These are phyloP conservation scores for Mortierella sp. DNA, from an alignment of 371 early-diverging fungal genomes.

Conservation along the genomic window DNA sequence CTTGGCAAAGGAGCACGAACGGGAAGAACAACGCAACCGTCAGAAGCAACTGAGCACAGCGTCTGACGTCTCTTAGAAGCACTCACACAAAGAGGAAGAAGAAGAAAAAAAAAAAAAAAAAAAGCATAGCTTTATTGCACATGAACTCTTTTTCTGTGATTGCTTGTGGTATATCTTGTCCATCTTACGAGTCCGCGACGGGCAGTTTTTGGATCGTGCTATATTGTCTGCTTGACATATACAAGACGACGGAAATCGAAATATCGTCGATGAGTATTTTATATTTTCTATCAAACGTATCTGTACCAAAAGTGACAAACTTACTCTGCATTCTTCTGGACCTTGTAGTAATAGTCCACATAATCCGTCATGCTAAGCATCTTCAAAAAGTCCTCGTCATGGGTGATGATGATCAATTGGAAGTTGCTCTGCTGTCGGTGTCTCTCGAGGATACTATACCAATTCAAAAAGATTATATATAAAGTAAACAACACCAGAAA, in stretches of 20 bases:
- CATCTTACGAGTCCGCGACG: conserved; percentile 6
- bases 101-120: too few relatives aligned
- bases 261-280: too few relatives aligned
- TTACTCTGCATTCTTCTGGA: conserved; percentile 76
- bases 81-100: too few relatives aligned
- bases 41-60: not conserved
- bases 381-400: conserved; percentile 98
- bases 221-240: conserved; percentile 4
- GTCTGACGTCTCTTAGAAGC: too few relatives aligned
- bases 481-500: too few relatives aligned
- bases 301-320: too few relatives aligned
- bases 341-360: conserved; percentile 87
- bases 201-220: conserved; percentile 17
- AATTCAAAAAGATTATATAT: too few relatives aligned
- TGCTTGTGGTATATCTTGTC: too few relatives aligned
- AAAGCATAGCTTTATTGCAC: too few relatives aligned
- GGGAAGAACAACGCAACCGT: not conserved
- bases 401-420: conserved; percentile 99
- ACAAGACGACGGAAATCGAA: not conserved
- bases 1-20: not conserved
- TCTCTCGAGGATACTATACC: conserved; percentile 77
- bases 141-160: too few relatives aligned
- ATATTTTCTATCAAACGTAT: too few relatives aligned
- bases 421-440: conserved; percentile 89
- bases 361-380: conserved; percentile 82